These are phyloP conservation scores for Suhomyces terraborum DNA, from an alignment of 1,139 yeast genomes.

Conservation along the genomic window DNA sequence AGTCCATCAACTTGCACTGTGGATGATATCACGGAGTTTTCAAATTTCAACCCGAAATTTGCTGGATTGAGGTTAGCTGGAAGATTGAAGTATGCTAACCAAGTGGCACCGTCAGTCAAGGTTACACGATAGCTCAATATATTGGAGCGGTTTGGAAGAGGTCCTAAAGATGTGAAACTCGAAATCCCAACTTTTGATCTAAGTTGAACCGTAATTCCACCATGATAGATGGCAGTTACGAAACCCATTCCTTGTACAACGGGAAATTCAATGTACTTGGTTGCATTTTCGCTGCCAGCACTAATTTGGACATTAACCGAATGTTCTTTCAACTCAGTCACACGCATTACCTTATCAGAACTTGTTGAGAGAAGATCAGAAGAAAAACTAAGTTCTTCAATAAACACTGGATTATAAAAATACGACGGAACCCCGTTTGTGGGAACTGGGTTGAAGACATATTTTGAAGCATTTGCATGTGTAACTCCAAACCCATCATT, in stretches of 20 bases:
- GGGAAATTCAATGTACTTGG: constrained; percentile 43
- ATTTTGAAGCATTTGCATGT: constrained; percentile 57
- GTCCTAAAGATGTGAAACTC: constrained; percentile 45
- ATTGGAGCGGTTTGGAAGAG: constrained; percentile 39
- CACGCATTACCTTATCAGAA: constrained; percentile 29
- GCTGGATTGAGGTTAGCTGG: constrained; percentile 32
- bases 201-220: constrained; percentile 54
- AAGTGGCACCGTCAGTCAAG: constrained; percentile 50
- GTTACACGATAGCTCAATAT: constrained; percentile 58
- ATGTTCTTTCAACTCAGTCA: constrained; percentile 55
- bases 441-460: constrained; percentile 56
- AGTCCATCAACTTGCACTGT: constrained; percentile 53
- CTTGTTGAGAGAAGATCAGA: constrained; percentile 48
- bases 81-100: constrained; percentile 62
- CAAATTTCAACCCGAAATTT: constrained; percentile 34
- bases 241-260: constrained; percentile 76
- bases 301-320: constrained; percentile 56
- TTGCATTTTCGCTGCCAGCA: constrained; percentile 11
- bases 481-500: constrained; percentile 68
- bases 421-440: constrained; percentile 31
- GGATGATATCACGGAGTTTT: constrained; percentile 37
- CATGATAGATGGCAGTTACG: constrained; percentile 50
- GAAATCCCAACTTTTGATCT: constrained; percentile 56
- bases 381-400: constrained; percentile 56
- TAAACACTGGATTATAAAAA: constrained; percentile 56